phyloP scores from a whole-genome alignment of 1,284 basidiomycete genomes.

The Naganishia liquefaciens region DNA sequence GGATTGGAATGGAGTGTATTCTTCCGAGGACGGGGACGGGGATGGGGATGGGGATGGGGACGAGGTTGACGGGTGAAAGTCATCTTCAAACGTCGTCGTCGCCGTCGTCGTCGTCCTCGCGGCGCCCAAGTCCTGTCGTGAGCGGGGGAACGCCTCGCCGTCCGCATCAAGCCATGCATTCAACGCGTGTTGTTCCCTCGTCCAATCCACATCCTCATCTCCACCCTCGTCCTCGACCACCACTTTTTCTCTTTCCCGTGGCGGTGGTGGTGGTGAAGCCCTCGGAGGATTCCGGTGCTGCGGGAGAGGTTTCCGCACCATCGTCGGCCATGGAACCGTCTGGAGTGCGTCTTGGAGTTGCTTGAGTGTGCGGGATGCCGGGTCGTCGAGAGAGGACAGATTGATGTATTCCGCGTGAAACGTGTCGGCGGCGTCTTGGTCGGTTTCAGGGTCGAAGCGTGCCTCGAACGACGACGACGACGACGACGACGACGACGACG shows the following conservation, averaged over 20 bases:
- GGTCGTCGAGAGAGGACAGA: neutral
- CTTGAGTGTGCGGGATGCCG: neutral
- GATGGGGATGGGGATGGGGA: too few relatives aligned
- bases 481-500: neutral
- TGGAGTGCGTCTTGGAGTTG: constrained; percentile 5
- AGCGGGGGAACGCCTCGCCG: constrained; percentile 1
- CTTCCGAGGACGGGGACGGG: neutral
- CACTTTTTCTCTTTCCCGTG: neutral
- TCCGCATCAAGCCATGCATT: constrained; percentile 8
- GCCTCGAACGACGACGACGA: neutral
- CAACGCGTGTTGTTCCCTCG: neutral
- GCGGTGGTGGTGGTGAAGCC: neutral
- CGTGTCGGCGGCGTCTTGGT: neutral
- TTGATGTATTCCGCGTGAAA: neutral
- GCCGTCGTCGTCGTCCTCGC: neutral
- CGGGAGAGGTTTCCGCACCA: constrained; percentile 17
- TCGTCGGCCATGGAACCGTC: constrained; percentile 14
- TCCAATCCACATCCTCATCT: neutral
- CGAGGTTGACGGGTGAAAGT: neutral
- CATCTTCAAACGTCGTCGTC: constrained; percentile 5
- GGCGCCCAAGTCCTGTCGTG: neutral
- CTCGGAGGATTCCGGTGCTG: neutral
- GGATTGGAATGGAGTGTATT: constrained; percentile 8
- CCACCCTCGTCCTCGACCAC: neutral
- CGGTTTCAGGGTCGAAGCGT: neutral